Percentiles rank a stretch among this genome's conserved stretches.
Conservation (phyloP, 768 basidiomycete species). For the Cystofilobasidium capitatum region DNA sequence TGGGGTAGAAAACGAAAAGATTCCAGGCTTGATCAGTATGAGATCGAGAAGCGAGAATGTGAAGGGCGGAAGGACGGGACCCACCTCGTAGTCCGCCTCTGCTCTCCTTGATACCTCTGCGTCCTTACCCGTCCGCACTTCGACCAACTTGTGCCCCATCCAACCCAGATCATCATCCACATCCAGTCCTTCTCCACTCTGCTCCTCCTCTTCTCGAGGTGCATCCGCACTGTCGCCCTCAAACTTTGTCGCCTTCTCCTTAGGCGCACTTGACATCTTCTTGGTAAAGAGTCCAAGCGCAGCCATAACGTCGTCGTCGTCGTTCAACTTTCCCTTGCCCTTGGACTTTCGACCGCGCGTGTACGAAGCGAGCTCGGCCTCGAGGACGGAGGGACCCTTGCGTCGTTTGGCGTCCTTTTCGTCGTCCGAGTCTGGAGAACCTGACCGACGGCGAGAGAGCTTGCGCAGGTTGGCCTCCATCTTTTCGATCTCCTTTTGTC, state of each 20-base stretch:
- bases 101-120: constrained; percentile 16
- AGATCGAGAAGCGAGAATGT: neutral
- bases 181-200: constrained; percentile 4
- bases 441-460: constrained; percentile 42
- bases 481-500: constrained; percentile 43
- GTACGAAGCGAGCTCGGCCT: constrained; percentile 19
- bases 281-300: constrained; percentile 14
- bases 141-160: constrained; percentile 22
- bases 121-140: constrained; percentile 9
- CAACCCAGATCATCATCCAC: constrained; percentile 22
- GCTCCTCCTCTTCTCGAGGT: neutral
- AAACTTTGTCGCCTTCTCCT: neutral
- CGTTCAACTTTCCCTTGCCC: constrained; percentile 15
- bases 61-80: neutral
- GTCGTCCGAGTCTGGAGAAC: constrained; percentile 46
- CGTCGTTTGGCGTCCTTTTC: constrained; percentile 43
- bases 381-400: constrained; percentile 18
- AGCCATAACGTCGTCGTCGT: constrained; percentile 22
- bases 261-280: constrained; percentile 16
- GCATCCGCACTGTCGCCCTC: constrained; percentile 3
- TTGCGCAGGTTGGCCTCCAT: constrained; percentile 83
- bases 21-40: no score
- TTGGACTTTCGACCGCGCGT: constrained; percentile 1
- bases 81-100: constrained; percentile 26
- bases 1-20: neutral